Base-by-base conservation (phyloP, 495 filamentous ascomycete genomes). In the Sordaria brevicollis region DNA sequence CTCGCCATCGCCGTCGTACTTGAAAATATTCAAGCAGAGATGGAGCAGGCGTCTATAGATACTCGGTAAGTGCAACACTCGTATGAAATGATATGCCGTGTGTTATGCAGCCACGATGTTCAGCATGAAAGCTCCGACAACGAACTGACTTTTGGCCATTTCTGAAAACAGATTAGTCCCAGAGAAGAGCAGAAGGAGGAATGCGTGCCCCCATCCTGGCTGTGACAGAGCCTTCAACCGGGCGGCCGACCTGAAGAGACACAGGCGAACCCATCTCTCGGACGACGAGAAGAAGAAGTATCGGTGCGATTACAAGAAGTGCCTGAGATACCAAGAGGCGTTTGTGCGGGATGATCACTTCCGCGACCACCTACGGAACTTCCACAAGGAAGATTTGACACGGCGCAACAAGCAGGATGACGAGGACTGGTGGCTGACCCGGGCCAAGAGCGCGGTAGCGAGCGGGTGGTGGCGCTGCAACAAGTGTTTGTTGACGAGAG, bases 391-490 rank as follows among this genome's bases (percentile, higher is more conserved):
- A 72, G 84, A 86, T 69, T 72, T 86, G 17, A 49, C 73, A 71
- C 79, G 77, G 29, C 76, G 80, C 1, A 70, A 71, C n/a, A 70
- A 36, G 25, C 69, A 49, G 67, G 70, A 35, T 9, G 74, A 76
- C 29, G n/a, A n/a, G 2, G 65, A 57, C 17, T 77, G 72, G 70
- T 78, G 77, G 77, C 25, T 17, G 31, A 29, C 34, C 7, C 69
- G 74, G 67, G 39, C 71, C 15, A 17, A 37, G 1, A 9, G 29
- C 33, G 74, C 73, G 5, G 71, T 85, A 62, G 35, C 68, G 10
- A n/a, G n/a, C 17, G 75, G 76, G 6, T 82, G 84, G 80, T 86
- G 83, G 83, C 77, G 85, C 8, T 86, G 85, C 69, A 74, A 77
- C 21, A 77, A 75, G 25, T 86, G 84, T 72, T 74, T 86, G 9